Evolutionary conservation across 2,329 filamentous ascomycete species (phyloP).

Genomic region (Fusarium sp.): DNA sequence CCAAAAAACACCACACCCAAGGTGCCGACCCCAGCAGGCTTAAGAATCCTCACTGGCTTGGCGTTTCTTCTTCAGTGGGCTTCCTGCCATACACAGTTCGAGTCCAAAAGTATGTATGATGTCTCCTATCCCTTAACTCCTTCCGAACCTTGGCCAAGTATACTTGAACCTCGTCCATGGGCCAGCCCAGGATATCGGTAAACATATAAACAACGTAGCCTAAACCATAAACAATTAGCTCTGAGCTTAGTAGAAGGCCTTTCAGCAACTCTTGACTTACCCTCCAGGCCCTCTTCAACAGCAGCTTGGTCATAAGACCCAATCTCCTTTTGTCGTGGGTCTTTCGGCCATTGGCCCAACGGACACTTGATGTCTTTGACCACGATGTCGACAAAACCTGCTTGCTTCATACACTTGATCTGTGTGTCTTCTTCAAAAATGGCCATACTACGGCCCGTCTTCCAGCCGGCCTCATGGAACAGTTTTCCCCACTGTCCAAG

Average conservation of each 20-base stretch:
- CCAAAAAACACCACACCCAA: too few relatives aligned
- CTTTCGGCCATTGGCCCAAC: constrained; percentile 17
- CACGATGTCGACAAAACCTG: constrained; percentile 14
- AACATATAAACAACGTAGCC: constrained; percentile 22
- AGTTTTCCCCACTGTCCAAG: constrained; percentile 18
- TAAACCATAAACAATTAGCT: background rate
- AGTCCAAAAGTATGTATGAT: constrained; percentile 20
- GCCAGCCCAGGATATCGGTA: constrained; percentile 17
- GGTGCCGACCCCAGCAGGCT: background rate
- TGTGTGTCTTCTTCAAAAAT: constrained; percentile 14
- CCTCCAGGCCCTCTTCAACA: constrained; percentile 18
- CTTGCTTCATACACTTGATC: constrained; percentile 17
- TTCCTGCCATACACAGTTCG: constrained; percentile 18
- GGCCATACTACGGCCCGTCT: constrained; percentile 14
- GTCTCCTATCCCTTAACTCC: constrained; percentile 14
- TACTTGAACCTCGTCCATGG: constrained; percentile 13
- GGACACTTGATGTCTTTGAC: constrained; percentile 21
- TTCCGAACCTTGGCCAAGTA: constrained; percentile 10
- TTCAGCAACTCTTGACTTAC: background rate
- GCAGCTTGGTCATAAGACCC: constrained; percentile 14
- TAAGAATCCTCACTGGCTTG: background rate
- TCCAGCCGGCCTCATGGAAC: constrained; percentile 16
- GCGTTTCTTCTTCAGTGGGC: background rate
- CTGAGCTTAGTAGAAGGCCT: too few relatives aligned
- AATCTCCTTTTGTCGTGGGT: constrained; percentile 16